Evolutionary conservation across 2,329 filamentous ascomycete genomes (phyloP).

Genomic region (Metarhizium album): DNA sequence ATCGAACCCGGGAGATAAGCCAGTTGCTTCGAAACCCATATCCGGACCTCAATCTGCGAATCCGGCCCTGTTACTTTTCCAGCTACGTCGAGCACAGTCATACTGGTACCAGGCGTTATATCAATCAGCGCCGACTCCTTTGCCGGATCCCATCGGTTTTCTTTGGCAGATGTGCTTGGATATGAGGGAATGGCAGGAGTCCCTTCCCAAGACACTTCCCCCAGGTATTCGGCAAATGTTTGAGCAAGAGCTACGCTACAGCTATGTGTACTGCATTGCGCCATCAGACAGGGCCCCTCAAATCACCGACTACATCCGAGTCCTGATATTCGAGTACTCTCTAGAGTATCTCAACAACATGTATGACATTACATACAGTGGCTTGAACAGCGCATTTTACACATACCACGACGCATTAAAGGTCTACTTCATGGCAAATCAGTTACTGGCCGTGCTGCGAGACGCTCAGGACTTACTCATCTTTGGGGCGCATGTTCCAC

Average conservation of each 20-base stretch:
- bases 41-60: conserved; percentile 44
- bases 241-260: conserved; percentile 81
- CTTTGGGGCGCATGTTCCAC: conserved; percentile 34
- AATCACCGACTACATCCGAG: conserved; percentile 65
- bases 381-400: conserved; percentile 54
- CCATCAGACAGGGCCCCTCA: conserved; percentile 64
- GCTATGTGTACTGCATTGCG: conserved; percentile 79
- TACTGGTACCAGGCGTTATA: conserved; percentile 84
- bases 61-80: conserved; percentile 67
- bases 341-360: conserved; percentile 73
- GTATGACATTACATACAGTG: conserved; percentile 52
- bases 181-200: conserved; percentile 72
- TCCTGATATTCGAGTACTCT: conserved; percentile 76
- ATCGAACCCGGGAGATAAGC: conserved; percentile 30
- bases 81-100: conserved; percentile 76
- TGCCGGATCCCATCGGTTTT: conserved; percentile 58
- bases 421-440: conserved; percentile 62
- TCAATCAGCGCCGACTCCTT: conserved; percentile 60
- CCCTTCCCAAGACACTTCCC: conserved; percentile 56
- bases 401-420: conserved; percentile 83
- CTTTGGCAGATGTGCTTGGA: conserved; percentile 67
- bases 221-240: conserved; percentile 64
- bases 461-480: conserved; percentile 47
- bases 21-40: conserved; percentile 30
- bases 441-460: conserved; percentile 50